Conservation (phyloP, 768 basidiomycete species). For the Termitomyces sp. region DNA sequence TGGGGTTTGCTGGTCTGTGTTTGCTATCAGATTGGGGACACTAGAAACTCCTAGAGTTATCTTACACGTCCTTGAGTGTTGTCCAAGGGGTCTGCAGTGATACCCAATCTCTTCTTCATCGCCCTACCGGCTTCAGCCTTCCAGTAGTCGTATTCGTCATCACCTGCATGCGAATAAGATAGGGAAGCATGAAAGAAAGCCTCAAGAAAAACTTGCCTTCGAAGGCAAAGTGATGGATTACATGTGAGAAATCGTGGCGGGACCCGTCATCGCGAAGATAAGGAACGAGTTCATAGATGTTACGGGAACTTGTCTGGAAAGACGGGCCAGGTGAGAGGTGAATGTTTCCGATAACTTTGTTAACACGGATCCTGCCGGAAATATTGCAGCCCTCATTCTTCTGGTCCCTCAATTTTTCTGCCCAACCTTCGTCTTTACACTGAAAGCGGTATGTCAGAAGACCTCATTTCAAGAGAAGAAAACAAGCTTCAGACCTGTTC, state of each 20-base stretch:
- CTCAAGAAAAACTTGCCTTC: constrained; percentile 38
- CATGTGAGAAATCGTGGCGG: constrained; percentile 93
- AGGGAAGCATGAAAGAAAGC: neutral
- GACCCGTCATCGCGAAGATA: constrained; percentile 88
- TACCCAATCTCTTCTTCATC: constrained; percentile 72
- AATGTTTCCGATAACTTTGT: constrained; percentile 96
- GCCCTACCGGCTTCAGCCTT: constrained; percentile 60
- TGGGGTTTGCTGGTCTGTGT: constrained; percentile 70
- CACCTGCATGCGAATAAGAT: constrained; percentile 39
- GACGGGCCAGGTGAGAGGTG: constrained; percentile 92
- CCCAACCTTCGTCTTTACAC: constrained; percentile 95
- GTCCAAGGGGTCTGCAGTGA: constrained; percentile 77
- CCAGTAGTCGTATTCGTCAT: constrained; percentile 75
- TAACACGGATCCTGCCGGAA: constrained; percentile 87
- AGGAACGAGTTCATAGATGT: constrained; percentile 88
- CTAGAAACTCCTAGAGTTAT: constrained; percentile 4
- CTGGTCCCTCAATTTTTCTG: constrained; percentile 90
- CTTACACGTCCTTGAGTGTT: constrained; percentile 55
- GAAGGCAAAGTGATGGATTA: constrained; percentile 79
- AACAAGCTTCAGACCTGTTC: constrained; percentile 68
- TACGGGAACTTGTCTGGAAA: constrained; percentile 83
- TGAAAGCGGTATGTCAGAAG: constrained; percentile 28
- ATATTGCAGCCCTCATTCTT: constrained; percentile 94
- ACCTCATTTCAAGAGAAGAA: neutral
- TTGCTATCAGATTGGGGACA: constrained; percentile 4